Evolutionary conservation across 257 asterid genomes (phyloP).

Genomic region (Rehmannia glutinosa): DNA sequence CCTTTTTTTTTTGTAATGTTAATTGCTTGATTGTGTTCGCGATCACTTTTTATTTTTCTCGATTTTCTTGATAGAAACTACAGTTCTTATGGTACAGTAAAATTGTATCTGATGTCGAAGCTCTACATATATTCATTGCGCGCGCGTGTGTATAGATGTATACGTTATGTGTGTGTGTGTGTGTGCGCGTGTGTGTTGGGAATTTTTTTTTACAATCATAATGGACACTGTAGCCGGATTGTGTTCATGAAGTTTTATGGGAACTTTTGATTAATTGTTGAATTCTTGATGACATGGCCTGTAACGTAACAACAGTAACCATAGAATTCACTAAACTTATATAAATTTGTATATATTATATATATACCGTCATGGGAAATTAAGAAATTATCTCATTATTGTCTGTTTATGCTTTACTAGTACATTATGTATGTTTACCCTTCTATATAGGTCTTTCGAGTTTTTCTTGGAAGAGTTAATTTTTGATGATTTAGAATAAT

Average conservation of each 20-base stretch:
- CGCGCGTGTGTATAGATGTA: not conserved
- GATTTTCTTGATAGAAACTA: not conserved
- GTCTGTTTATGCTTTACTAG: not conserved
- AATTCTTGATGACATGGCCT: not conserved
- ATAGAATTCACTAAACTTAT: not conserved
- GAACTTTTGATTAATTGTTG: not conserved
- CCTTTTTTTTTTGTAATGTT: not conserved
- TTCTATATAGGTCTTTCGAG: too few species aligned
- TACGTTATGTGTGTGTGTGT: not conserved
- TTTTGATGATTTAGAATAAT: too few species aligned
- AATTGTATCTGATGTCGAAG: slow-evolving; percentile 16
- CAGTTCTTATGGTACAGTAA: slow-evolving; percentile 17
- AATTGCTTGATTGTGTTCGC: slow-evolving; percentile 1
- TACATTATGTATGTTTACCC: too few species aligned
- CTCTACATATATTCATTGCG: too few species aligned
- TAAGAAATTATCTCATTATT: not conserved
- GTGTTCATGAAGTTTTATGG: not conserved
- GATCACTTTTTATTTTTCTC: slow-evolving; percentile 1
- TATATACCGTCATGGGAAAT: not conserved
- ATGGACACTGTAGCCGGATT: not conserved
- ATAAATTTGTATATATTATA: not conserved
- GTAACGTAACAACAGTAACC: not conserved
- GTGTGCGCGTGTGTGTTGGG: not conserved
- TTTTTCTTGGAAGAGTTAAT: too few species aligned
- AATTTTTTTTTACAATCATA: not conserved